Evolutionary conservation across 2,329 filamentous ascomycete species (phyloP), one percentile per base, ranked within the genome.

Genomic region (Xylaria sp.): DNA sequence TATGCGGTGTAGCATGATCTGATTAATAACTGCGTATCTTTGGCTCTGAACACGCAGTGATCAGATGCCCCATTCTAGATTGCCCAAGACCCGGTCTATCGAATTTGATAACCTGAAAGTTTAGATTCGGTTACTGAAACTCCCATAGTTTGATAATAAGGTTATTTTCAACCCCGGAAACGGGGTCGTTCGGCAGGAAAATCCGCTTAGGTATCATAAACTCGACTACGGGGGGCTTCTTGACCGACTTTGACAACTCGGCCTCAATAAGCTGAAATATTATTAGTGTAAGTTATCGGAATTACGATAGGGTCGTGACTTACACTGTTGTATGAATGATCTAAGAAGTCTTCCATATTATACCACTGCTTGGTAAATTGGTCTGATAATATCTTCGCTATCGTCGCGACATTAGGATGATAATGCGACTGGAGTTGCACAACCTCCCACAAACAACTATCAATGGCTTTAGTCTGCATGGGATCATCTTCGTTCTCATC

Each of bases 311-410:
- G 19, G 51, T 15, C 38, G 13, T 53, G 17, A 84, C 85, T 83
- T 84, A 90, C 89, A 73, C 87, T 91, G 70, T 82, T 86, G 77
- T 98, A 99, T 0, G 92, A 94, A 75, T 98, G 93, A 73, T 99
- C 95, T 48, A 98, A 79, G 77, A 99, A 99, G 73, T 99, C 95
- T 73, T 99, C 95, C n/a, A 97, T 79, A 70, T 93, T 95, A 77
- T 98, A 99, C 2, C 90, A 85, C 68, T 93, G 89, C 79, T 99
- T 99, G 2, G 95, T 99, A 75, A 98, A 99, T 75, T 98, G 95
- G 78, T 98, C 93, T 2, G 91, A 91, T 59, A 99, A 87, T 66
- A 99, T 97, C 77, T 93, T 95, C 44, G 93, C 90, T 68, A 99
- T 87, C 2, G 93, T 95, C 0, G 94, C 93, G 23, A 99, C 92